Percentiles rank a stretch among this genome's conserved stretches.
Evolutionary conservation across 2,329 filamentous ascomycete species (phyloP).

Genomic region (Chrysoporthe cubensis): DNA sequence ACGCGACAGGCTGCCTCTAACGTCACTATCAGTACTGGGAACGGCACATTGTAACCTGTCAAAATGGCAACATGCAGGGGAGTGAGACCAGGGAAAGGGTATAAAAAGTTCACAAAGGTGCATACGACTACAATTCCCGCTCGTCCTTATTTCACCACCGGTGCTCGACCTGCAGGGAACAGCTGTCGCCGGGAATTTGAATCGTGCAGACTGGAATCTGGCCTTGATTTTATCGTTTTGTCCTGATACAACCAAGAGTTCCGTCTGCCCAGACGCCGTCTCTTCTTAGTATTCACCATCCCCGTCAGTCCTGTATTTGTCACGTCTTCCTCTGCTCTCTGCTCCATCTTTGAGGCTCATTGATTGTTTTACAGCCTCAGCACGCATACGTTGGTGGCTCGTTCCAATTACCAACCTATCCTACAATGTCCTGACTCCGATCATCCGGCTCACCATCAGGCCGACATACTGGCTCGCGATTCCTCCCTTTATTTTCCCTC

Average conservation of each 20-base stretch:
- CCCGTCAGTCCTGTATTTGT: background rate
- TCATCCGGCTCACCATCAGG: no score
- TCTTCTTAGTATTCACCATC: background rate
- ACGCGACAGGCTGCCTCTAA: slow-evolving; percentile 1
- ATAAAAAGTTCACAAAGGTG: background rate
- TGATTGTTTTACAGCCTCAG: no score
- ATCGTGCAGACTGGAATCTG: background rate
- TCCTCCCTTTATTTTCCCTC: no score
- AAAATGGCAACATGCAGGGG: background rate
- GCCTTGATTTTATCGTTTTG: background rate
- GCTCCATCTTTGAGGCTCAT: background rate
- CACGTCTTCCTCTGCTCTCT: background rate
- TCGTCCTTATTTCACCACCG: background rate
- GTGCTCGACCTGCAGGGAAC: background rate
- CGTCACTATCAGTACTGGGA: background rate
- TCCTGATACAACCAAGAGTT: background rate
- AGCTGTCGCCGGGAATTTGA: background rate
- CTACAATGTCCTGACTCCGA: no score
- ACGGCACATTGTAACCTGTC: no score
- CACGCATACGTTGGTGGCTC: no score
- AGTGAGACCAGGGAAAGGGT: no score
- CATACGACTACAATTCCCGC: background rate
- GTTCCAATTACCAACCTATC: no score
- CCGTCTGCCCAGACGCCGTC: no score
- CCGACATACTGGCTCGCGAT: no score